Evolutionary conservation across 2,329 filamentous ascomycete species (phyloP).

Genomic region (Beauveria bassiana): DNA sequence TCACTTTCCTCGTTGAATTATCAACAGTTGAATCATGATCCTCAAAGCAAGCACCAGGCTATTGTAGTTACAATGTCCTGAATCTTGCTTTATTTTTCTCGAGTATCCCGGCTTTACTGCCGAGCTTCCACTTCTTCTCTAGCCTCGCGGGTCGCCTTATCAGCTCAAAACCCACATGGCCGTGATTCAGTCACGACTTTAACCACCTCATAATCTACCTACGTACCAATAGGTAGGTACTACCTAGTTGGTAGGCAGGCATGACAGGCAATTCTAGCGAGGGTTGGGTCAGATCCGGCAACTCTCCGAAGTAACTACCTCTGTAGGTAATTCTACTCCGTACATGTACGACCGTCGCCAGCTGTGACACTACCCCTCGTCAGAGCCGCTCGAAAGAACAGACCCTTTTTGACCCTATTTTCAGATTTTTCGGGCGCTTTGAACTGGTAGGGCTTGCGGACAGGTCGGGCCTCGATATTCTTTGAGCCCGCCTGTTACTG

Average conservation of each 20-base stretch:
- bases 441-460: background rate
- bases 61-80: background rate
- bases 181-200: background rate
- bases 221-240: too few relatives aligned
- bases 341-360: background rate
- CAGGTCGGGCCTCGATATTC: background rate
- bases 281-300: too few relatives aligned
- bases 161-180: background rate
- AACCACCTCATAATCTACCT: too few relatives aligned
- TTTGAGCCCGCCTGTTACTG: background rate
- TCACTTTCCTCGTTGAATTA: background rate
- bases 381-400: background rate
- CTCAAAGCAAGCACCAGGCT: background rate
- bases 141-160: background rate
- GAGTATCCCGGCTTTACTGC: background rate
- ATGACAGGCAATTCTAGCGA: too few relatives aligned
- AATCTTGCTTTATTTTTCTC: background rate
- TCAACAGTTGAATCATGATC: background rate
- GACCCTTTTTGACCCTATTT: too few relatives aligned
- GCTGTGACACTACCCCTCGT: background rate
- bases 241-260: too few relatives aligned
- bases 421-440: background rate
- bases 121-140: conserved; percentile 2
- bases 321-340: background rate
- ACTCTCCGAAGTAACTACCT: too few relatives aligned